A percentile compares a stretch with the other conserved stretches of the same genome.
Conservation (phyloP, 2,329 filamentous ascomycete species). For the Xylariaceae sp. region DNA sequence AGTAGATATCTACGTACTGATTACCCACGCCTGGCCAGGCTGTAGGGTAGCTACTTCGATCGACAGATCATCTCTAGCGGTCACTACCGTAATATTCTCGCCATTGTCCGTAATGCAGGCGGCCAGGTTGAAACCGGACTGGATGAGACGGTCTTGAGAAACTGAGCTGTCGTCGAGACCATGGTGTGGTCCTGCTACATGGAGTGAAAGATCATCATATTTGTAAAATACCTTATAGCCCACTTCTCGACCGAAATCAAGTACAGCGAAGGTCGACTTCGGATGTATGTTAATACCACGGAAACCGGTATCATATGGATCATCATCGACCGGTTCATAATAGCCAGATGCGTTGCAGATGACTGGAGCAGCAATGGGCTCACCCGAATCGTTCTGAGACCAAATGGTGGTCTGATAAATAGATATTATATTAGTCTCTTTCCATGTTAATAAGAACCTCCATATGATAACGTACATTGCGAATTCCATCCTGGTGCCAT, state of each 20-base stretch:
- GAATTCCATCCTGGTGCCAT: constrained; percentile 1
- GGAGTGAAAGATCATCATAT: no score
- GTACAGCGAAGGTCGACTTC: no score
- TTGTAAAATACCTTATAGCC: no score
- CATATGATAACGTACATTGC: neutral
- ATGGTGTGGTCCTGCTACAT: no score
- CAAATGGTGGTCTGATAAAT: neutral
- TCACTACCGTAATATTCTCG: constrained; percentile 5
- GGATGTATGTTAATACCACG: neutral
- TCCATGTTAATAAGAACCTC: no score
- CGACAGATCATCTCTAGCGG: constrained; percentile 2
- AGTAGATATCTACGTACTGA: constrained; percentile 4
- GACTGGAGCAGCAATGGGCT: neutral
- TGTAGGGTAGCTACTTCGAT: constrained; percentile 12
- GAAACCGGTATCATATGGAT: no score
- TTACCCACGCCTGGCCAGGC: constrained; percentile 4
- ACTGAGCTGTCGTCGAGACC: no score
- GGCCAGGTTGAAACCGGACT: neutral
- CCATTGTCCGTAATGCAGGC: constrained; percentile 5
- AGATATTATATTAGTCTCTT: neutral
- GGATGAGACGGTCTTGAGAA: no score
- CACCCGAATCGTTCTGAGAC: neutral
- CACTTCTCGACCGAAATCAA: no score
- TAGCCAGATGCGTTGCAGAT: no score
- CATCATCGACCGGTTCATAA: no score